Evolutionary conservation across 2,329 filamentous ascomycete species (phyloP), one percentile per base, ranked within the genome.

Genomic region (Fusarium sp.): DNA sequence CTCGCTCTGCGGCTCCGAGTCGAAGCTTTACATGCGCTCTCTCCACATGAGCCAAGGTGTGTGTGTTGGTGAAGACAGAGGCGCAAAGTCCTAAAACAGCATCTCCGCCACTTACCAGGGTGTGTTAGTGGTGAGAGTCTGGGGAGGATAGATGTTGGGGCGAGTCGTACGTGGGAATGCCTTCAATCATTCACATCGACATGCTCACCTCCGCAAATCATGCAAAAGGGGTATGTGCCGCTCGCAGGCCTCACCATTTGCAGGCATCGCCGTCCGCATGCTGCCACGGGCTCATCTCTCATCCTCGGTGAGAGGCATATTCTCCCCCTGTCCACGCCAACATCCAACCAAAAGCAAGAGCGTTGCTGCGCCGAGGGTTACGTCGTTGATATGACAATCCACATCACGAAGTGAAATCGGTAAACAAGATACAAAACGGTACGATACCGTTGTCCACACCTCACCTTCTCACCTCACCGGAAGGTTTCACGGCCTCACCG

Each of bases 291-390:
- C 22, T 56, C 55, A 44, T 49, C 36, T 40, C 55, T 57, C 55
- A 44, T 61, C 55, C 63, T 70, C 69, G 66, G 66, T 71, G 69
- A 70, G 59, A 71, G 62, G 38, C 57, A 38, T 44, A 60, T 31
- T 36, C 29, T 51, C 66, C 60, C 62, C 59, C 27, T 53, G 56
- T 35, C 46, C 17, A 24, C 31, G 24, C 16, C 49, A 40, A 22
- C 42, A 53, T 31, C 60, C 46, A 62, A 36, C 66, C 36, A 49
- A 57, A 56, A 35, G 17, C 17, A 24, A 29, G 62, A 40, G 33
- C 27, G 14, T 22, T n/a, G 29, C 24, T 42, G 51, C 29, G 62
- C 22, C 53, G 55, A 56, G 29, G 53, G 53, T 57, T 69, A 29
- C 66, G 59, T 59, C 36, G 63, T 42, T 49, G 59, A 66, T 27